Evolutionary conservation across 2,329 filamentous ascomycete genomes (phyloP).

Genomic region (Diaporthe humulicola): DNA sequence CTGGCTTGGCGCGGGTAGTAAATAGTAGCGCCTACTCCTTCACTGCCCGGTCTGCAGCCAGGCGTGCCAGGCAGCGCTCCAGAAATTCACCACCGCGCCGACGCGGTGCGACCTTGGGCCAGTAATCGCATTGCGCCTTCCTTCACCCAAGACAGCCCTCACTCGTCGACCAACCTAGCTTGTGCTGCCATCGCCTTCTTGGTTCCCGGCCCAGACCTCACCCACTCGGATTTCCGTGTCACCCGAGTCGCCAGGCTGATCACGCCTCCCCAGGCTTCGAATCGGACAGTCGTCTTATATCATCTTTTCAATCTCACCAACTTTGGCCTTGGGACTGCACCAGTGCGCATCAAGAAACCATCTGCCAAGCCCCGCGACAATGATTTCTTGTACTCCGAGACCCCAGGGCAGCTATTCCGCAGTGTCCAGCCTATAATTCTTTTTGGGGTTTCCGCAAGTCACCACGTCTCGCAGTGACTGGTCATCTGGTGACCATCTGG

Average conservation of each 20-base stretch:
- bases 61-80: neutral
- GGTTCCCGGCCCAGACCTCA: neutral
- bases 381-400: constrained; percentile 26
- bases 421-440: constrained; percentile 23
- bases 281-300: constrained; percentile 20
- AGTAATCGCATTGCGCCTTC: constrained; percentile 21
- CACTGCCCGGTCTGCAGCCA: constrained; percentile 18
- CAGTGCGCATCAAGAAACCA: neutral
- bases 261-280: neutral
- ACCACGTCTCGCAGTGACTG: neutral
- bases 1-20: constrained; percentile 6
- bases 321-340: neutral
- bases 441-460: neutral
- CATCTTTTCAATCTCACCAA: constrained; percentile 14
- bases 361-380: constrained; percentile 28
- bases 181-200: constrained; percentile 1
- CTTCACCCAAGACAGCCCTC: neutral
- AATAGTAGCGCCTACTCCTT: neutral
- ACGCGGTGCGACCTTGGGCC: constrained; percentile 14
- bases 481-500: neutral
- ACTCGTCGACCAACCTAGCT: neutral
- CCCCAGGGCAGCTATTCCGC: constrained; percentile 29
- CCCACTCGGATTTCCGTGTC: neutral
- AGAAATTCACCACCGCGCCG: constrained; percentile 2
- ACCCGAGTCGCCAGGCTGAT: neutral